phyloP scores from a whole-genome alignment of 2,329 filamentous ascomycete genomes.

The Clonostachys solani region DNA sequence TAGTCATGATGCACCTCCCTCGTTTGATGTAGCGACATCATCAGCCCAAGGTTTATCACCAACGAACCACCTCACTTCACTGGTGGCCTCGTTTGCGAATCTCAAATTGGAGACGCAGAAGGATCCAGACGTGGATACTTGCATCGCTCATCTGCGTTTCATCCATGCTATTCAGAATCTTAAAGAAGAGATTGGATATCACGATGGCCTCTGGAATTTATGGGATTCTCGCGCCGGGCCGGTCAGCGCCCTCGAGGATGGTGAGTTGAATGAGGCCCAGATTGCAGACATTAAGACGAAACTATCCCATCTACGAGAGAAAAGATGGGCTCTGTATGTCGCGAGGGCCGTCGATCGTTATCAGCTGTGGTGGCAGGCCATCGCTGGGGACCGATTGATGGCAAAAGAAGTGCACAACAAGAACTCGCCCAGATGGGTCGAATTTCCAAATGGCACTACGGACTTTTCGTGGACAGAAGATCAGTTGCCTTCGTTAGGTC shows the following conservation, averaged over 20 bases:
- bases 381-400: slow-evolving; percentile 11
- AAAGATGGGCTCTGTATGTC: slow-evolving; percentile 64
- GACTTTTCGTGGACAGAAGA: too few species aligned
- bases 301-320: slow-evolving; percentile 47
- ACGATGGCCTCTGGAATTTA: slow-evolving; percentile 63
- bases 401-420: slow-evolving; percentile 1
- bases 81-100: too few species aligned
- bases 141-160: slow-evolving; percentile 70
- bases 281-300: not conserved
- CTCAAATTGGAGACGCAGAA: too few species aligned
- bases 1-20: too few species aligned
- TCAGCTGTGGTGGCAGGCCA: slow-evolving; percentile 48
- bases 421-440: too few species aligned
- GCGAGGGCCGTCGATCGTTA: slow-evolving; percentile 61
- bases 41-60: too few species aligned
- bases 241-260: slow-evolving; percentile 6
- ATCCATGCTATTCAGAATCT: slow-evolving; percentile 64
- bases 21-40: too few species aligned
- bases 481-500: too few species aligned
- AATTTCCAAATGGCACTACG: too few species aligned
- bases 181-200: slow-evolving; percentile 62
- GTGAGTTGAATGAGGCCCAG: slow-evolving; percentile 1
- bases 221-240: slow-evolving; percentile 36
- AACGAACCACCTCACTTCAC: too few species aligned
- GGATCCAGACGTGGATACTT: slow-evolving; percentile 36